Conservation (phyloP, 2,329 filamentous ascomycete genomes). For the Talaromyces sp. region DNA sequence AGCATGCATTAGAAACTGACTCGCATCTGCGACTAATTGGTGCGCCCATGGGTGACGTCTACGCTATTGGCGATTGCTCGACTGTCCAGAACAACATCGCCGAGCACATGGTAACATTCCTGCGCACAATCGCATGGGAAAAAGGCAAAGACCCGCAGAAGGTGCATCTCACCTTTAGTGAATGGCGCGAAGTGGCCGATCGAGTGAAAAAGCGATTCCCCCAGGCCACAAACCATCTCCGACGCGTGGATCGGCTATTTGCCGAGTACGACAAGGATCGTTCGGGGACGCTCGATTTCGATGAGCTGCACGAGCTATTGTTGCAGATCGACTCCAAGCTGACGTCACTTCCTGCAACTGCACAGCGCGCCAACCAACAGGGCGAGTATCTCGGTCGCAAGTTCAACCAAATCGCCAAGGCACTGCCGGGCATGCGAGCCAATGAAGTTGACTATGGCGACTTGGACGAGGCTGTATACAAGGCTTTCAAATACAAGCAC, state of each 20-base stretch:
- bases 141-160: slow-evolving; percentile 84
- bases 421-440: slow-evolving; percentile 66
- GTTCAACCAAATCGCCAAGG: slow-evolving; percentile 82
- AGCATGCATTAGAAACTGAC: slow-evolving; percentile 89
- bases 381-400: slow-evolving; percentile 89
- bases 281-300: slow-evolving; percentile 88
- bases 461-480: slow-evolving; percentile 86
- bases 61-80: slow-evolving; percentile 91
- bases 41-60: slow-evolving; percentile 87
- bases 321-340: slow-evolving; percentile 92
- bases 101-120: slow-evolving; percentile 83
- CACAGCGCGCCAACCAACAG: slow-evolving; percentile 94
- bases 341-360: slow-evolving; percentile 89
- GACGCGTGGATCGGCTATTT: slow-evolving; percentile 86
- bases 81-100: slow-evolving; percentile 98
- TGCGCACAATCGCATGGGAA: slow-evolving; percentile 86
- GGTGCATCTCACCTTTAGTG: slow-evolving; percentile 77
- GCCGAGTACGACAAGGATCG: slow-evolving; percentile 88
- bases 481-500: slow-evolving; percentile 90
- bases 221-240: slow-evolving; percentile 80
- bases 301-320: slow-evolving; percentile 82
- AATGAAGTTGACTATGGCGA: slow-evolving; percentile 88
- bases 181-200: slow-evolving; percentile 81
- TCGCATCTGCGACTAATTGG: slow-evolving; percentile 85
- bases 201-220: slow-evolving; percentile 87